A percentile compares a stretch with the other conserved stretches of the same genome.
These are phyloP conservation scores for Amaranthus cruentus DNA, from an alignment of 148 eudicot genomes.

Conservation along the genomic window DNA sequence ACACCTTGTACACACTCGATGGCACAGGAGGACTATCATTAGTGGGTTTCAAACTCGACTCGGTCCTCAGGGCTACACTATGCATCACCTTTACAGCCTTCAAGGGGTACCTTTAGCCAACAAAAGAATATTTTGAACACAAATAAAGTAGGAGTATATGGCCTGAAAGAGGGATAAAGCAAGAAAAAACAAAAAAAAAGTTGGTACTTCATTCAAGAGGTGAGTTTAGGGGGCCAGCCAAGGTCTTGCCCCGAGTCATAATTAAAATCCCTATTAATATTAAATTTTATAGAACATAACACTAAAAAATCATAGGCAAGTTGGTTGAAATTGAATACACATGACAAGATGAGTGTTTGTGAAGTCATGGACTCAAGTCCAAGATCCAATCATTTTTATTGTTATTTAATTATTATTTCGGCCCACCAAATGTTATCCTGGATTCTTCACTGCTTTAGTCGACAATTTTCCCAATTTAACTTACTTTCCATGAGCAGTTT, in stretches of 20 bases:
- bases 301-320: too few species aligned
- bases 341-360: too few species aligned
- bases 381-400: too few species aligned
- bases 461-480: slow-evolving; percentile 21
- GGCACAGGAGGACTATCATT: slow-evolving; percentile 30
- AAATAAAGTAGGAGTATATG: neutral
- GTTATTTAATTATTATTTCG: too few species aligned
- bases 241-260: too few species aligned
- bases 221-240: too few species aligned
- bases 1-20: slow-evolving; percentile 50
- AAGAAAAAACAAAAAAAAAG: neutral
- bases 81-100: slow-evolving; percentile 98
- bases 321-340: too few species aligned
- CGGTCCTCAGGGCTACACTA: slow-evolving; percentile 88
- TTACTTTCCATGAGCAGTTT: slow-evolving; percentile 99
- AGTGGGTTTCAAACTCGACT: slow-evolving; percentile 52
- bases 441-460: too few species aligned
- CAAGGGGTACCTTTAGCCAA: slow-evolving; percentile 66
- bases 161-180: neutral
- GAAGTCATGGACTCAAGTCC: too few species aligned
- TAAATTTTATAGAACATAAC: too few species aligned
- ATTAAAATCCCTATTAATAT: neutral
- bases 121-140: slow-evolving; percentile 9
- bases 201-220: neutral
- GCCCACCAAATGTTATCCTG: too few species aligned